phyloP scores from a whole-genome alignment of 2,329 filamentous ascomycete genomes.

The Bisporella sp. region DNA sequence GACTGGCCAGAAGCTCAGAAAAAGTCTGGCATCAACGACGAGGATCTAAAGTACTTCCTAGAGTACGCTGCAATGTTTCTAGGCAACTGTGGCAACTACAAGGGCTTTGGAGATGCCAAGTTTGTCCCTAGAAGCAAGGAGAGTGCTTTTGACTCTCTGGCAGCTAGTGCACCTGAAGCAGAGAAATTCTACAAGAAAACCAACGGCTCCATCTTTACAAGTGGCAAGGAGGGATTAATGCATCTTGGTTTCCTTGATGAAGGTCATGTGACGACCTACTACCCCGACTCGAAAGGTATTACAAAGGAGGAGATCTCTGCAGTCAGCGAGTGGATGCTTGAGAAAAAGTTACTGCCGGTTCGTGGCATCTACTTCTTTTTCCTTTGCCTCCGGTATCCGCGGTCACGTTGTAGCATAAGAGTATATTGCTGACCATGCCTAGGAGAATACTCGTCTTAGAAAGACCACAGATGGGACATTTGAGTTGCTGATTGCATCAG shows the following conservation, averaged over 20 bases:
- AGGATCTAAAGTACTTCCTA: slow-evolving; percentile 61
- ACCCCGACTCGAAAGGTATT: slow-evolving; percentile 68
- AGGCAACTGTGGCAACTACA: slow-evolving; percentile 75
- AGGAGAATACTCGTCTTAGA: slow-evolving; percentile 69
- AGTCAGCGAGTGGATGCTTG: slow-evolving; percentile 66
- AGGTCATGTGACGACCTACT: slow-evolving; percentile 76
- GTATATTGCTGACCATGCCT: background rate
- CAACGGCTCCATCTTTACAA: slow-evolving; percentile 65
- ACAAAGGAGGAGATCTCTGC: slow-evolving; percentile 68
- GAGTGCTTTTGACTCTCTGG: slow-evolving; percentile 57
- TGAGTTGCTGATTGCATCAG: slow-evolving; percentile 70
- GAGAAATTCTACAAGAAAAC: slow-evolving; percentile 60
- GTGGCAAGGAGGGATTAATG: slow-evolving; percentile 56
- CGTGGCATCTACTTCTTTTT: background rate
- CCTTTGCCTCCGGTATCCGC: no score
- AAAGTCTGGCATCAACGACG: slow-evolving; percentile 56
- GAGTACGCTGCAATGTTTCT: slow-evolving; percentile 75
- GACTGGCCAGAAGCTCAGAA: slow-evolving; percentile 63
- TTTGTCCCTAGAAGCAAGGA: slow-evolving; percentile 68
- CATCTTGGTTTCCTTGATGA: slow-evolving; percentile 69
- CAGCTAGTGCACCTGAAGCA: slow-evolving; percentile 51
- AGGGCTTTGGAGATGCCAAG: slow-evolving; percentile 80
- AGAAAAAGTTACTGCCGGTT: slow-evolving; percentile 57
- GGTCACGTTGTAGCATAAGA: no score
- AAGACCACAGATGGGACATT: slow-evolving; percentile 60